A percentile compares a stretch with the other conserved stretches of the same genome.
phyloP scores from a whole-genome alignment of 495 filamentous ascomycete species.

The Podospora conica region DNA sequence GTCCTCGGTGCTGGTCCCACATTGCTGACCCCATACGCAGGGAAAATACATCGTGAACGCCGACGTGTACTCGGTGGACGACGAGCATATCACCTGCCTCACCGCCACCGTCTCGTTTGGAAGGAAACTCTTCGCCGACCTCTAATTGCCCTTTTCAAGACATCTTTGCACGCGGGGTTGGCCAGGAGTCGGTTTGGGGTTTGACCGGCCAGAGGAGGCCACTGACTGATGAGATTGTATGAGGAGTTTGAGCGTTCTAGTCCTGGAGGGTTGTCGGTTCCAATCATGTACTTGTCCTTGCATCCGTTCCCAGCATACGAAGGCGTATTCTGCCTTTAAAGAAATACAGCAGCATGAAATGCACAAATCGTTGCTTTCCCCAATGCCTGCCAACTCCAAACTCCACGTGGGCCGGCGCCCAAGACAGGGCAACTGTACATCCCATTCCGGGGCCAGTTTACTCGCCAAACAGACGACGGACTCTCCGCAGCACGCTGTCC shows the following conservation, averaged over 20 bases:
- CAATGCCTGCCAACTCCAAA: background rate
- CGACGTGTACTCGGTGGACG: slow-evolving; percentile 68
- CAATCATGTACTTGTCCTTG: slow-evolving; percentile 1
- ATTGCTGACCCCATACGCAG: slow-evolving; percentile 37
- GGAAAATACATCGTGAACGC: slow-evolving; percentile 85
- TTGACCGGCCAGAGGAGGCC: background rate
- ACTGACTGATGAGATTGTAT: background rate
- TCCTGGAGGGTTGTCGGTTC: slow-evolving; percentile 6
- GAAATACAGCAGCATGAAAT: background rate
- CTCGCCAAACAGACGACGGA: slow-evolving; percentile 87
- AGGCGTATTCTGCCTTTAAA: background rate
- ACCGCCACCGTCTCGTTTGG: slow-evolving; percentile 59
- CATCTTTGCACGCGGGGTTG: background rate
- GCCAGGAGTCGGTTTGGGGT: background rate
- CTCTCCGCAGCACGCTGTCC: slow-evolving; percentile 90
- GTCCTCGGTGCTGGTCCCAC: background rate
- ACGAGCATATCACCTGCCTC: slow-evolving; percentile 73
- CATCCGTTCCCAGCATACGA: slow-evolving; percentile 15
- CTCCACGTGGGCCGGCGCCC: background rate
- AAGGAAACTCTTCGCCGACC: slow-evolving; percentile 20
- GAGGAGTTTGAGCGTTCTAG: background rate
- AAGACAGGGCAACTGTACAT: background rate
- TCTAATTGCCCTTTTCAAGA: slow-evolving; percentile 4
- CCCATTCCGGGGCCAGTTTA: slow-evolving; percentile 33
- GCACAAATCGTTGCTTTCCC: background rate